Base-by-base conservation (phyloP, 83 land plant genomes). In the Picea abies region DNA sequence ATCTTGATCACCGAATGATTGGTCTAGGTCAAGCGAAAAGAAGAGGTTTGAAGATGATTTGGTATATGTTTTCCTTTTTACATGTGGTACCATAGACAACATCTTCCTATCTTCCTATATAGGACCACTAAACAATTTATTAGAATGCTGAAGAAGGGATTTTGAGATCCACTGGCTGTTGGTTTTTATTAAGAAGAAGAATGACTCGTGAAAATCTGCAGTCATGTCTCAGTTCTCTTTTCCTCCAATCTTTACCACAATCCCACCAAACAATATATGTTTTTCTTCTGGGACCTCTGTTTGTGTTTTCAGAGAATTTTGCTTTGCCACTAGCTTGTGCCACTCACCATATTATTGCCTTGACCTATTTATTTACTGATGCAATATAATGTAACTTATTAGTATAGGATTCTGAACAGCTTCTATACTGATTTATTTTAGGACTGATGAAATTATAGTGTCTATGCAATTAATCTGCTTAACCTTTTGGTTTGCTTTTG, bases 381-480 rank as follows among this genome's bases (percentile, higher is more conserved):
- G 73, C 20, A 41, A 70, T 37, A 7, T 32, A 4, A 68, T 35
- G n/a, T 69, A 39, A 69, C 73, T 35, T 35, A 15, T 35, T 37
- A 41, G 9, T 70, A 70, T 70, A 6, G 39, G 41, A 20, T 37
- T 35, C 17, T 70, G 44, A 70, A 70, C 35, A 70, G 0, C 20
- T 16, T 5, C n/a, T 70, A 8, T 70, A 32, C 73, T 70, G 39
- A 70, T 9, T 3, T 15, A 70, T 70, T 41, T 70, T 35, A 32
- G 20, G 39, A 37, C 41, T 69, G 44, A 69, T 70, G 73, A 37
- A 70, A 37, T 32, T 70, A 68, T 68, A 17, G 41, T 70, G 73
- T 70, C 35, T 35, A 68, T 10, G 11, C 5, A 35, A 68, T 70
- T 35, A 35, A 70, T 70, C 6, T 52, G 14, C 58, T 10, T 52